Conservation (phyloP, 345 rosid species). For the Euphorbia pulcherrima region DNA sequence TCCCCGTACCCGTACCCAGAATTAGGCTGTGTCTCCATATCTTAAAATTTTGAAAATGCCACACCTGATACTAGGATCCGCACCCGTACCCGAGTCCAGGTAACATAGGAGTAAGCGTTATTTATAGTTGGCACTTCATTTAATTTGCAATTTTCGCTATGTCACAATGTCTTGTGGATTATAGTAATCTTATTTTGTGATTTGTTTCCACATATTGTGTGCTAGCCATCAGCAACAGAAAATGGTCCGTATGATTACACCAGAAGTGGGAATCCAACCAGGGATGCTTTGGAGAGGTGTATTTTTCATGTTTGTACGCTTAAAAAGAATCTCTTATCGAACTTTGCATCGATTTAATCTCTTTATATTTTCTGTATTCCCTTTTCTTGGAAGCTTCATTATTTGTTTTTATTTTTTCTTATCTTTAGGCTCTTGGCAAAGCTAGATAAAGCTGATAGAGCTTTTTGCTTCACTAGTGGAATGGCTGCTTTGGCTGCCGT, state of each 20-base stretch:
- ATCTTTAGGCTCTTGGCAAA: slow-evolving; percentile 69
- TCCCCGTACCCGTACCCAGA: too few species aligned
- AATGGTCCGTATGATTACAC: slow-evolving; percentile 92
- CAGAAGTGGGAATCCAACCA: slow-evolving; percentile 94
- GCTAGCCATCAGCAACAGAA: slow-evolving; percentile 71
- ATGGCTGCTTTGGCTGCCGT: slow-evolving; percentile 97
- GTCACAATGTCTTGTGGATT: neutral
- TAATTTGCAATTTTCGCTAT: neutral
- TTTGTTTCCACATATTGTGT: slow-evolving; percentile 15
- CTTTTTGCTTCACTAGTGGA: slow-evolving; percentile 95
- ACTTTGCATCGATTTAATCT: slow-evolving; percentile 1
- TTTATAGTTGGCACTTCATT: neutral
- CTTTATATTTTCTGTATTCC: neutral
- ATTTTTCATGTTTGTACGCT: slow-evolving; percentile 8
- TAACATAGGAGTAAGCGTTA: too few species aligned
- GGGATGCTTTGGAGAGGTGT: slow-evolving; percentile 83
- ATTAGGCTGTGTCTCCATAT: too few species aligned
- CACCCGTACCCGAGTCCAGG: neutral
- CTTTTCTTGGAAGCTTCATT: slow-evolving; percentile 9
- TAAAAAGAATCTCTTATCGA: slow-evolving; percentile 8
- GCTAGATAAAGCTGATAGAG: slow-evolving; percentile 93
- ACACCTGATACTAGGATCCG: too few species aligned
- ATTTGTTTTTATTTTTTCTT: neutral
- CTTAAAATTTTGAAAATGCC: too few species aligned
- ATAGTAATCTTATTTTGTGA: neutral